phyloP scores from a whole-genome alignment of 2,329 filamentous ascomycete species.

The Periconia sp. region DNA sequence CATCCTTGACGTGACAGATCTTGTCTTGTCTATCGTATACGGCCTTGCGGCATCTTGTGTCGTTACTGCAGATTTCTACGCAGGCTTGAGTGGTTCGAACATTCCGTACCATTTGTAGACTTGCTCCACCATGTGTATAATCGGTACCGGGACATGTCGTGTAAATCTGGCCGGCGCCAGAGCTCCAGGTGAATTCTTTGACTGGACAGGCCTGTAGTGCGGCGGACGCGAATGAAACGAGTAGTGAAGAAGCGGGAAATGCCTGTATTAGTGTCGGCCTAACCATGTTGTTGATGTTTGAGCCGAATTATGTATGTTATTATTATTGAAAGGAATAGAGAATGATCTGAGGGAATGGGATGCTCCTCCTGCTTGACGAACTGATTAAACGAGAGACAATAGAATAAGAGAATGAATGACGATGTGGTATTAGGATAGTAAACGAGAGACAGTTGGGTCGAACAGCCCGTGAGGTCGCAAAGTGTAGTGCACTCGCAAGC shows the following conservation, averaged over 20 bases:
- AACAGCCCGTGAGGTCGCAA: no score
- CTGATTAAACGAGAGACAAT: no score
- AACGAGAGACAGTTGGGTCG: no score
- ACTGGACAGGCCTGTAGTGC: neutral
- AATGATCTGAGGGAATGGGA: no score
- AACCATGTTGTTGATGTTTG: neutral
- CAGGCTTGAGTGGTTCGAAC: neutral
- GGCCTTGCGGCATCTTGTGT: constrained; percentile 24
- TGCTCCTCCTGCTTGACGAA: no score
- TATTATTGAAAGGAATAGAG: no score
- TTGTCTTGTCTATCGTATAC: constrained; percentile 24
- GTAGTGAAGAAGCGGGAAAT: neutral
- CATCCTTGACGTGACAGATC: constrained; percentile 25
- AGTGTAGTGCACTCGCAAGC: no score
- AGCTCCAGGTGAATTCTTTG: neutral
- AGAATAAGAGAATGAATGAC: no score
- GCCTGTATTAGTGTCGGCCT: neutral
- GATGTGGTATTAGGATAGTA: no score
- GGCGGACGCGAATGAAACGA: neutral
- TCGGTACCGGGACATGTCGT: neutral
- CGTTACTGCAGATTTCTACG: neutral
- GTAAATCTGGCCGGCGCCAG: neutral
- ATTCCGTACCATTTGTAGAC: neutral
- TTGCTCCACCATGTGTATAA: neutral
- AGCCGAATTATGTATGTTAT: no score